Base-by-base conservation (phyloP, 768 basidiomycete genomes). In the Lanmaoa rubissima region DNA sequence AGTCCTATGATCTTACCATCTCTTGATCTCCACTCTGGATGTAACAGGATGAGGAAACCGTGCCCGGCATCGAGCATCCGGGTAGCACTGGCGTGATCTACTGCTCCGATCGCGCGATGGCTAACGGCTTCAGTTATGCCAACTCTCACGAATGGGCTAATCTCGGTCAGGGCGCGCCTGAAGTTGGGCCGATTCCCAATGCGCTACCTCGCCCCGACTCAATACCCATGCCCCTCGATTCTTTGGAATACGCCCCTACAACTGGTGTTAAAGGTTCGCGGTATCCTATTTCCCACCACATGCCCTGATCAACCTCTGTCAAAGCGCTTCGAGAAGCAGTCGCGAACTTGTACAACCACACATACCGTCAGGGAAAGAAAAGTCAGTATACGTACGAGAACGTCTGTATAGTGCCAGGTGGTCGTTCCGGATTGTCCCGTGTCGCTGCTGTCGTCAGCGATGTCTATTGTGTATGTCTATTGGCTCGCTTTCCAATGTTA, bases 381-480 rank as follows among this genome's bases (percentile, higher is more conserved):
- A 92, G 89, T 61, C 80, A 95, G 62, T 98, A 97, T 70, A 94
- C 92, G 1, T 89, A 79, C 61, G 93, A 95, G 73, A 98, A 98
- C 66, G 88, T 92, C 13, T 94, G 91, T 65, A 96, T 98, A 63
- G 94, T 97, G 1, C 95, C 95, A 13, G 95, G 95, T 43, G 95
- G 95, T 16, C 86, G 93, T 53, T 80, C 94, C 3, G 94, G 94
- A 12, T 79, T 98, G 59, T 90, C 92, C 31, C 86, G 95, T 57
- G 82, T 98, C 24, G 94, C 94, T 14, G 91, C 95, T 16, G 94
- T 98, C 48, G 82, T 98, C 55, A 87, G 91, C 42, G 91, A 94
- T 67, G 92, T 94, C 50, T 93, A 92, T 62, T 87, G 86, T 41
- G 91, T 89, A 62, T 58, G 79, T 65, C 1, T 26, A 10, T 39